phyloP scores from a whole-genome alignment of 441 rosid genomes.

The Omphalea diandra region DNA sequence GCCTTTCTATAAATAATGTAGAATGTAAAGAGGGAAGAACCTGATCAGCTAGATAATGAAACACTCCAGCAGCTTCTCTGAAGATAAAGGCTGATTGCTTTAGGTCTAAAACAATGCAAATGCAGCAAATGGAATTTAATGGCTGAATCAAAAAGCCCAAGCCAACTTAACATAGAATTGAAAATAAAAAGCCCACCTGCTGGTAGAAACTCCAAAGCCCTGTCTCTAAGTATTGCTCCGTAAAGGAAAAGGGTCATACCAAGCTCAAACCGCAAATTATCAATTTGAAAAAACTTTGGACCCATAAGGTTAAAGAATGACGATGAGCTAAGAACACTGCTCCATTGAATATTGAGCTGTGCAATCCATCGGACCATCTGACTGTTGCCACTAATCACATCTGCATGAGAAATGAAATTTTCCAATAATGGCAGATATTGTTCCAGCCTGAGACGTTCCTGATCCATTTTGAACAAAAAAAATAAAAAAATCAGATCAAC shows the following conservation, averaged over 20 bases:
- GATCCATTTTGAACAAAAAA: constrained; percentile 19
- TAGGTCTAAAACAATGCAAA: constrained; percentile 37
- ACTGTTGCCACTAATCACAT: constrained; percentile 34
- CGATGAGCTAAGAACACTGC: constrained; percentile 51
- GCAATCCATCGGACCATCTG: constrained; percentile 38
- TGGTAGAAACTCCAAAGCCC: constrained; percentile 57
- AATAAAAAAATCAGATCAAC: constrained; percentile 8
- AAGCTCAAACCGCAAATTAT: constrained; percentile 60
- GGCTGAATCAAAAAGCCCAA: constrained; percentile 3
- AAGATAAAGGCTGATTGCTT: constrained; percentile 53
- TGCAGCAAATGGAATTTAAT: constrained; percentile 11
- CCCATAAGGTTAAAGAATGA: constrained; percentile 55
- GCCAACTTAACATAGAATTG: neutral
- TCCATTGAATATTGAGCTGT: constrained; percentile 69
- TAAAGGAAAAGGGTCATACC: constrained; percentile 59
- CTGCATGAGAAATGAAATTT: constrained; percentile 54
- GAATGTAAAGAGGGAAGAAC: constrained; percentile 50
- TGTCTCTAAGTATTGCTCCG: constrained; percentile 61
- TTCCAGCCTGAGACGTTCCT: constrained; percentile 69
- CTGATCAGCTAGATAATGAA: constrained; percentile 54
- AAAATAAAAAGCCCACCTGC: constrained; percentile 40
- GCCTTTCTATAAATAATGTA: constrained; percentile 40
- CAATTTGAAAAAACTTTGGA: constrained; percentile 54
- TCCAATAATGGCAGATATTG: constrained; percentile 62
- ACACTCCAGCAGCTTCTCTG: constrained; percentile 83